phyloP scores from a whole-genome alignment of 768 basidiomycete genomes.

The Candolleomyces eurysporus region DNA sequence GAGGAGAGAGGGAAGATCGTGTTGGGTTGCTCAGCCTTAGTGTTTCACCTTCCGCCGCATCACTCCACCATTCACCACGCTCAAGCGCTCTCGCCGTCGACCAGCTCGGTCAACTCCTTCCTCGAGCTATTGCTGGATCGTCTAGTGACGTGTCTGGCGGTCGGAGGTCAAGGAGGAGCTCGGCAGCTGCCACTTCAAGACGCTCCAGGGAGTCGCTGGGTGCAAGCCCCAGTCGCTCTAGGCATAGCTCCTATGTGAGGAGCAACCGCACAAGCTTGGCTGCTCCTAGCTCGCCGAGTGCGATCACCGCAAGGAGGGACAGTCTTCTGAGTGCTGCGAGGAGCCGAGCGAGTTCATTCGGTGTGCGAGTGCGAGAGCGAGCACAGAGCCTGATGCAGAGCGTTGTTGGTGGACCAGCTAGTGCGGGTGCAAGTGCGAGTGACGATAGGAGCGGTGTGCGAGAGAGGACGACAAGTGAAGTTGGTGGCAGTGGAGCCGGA shows the following conservation, averaged over 20 bases:
- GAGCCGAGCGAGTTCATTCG: constrained; percentile 46
- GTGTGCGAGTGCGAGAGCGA: constrained; percentile 52
- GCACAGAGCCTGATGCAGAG: constrained; percentile 68
- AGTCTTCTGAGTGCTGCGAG: constrained; percentile 16
- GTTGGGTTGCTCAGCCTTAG: constrained; percentile 27
- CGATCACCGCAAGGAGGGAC: constrained; percentile 1
- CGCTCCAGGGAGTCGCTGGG: constrained; percentile 4
- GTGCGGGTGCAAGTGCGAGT: constrained; percentile 30
- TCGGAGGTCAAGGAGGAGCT: constrained; percentile 18
- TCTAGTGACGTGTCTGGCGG: neutral
- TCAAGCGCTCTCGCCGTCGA: neutral
- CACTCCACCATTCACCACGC: constrained; percentile 6
- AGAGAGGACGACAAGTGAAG: constrained; percentile 20
- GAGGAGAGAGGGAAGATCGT: constrained; percentile 24
- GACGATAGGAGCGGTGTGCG: constrained; percentile 25
- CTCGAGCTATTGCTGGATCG: neutral
- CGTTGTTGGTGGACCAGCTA: constrained; percentile 53
- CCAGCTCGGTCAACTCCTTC: neutral
- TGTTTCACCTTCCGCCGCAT: constrained; percentile 7
- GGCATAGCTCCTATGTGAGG: constrained; percentile 3
- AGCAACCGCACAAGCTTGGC: constrained; percentile 5
- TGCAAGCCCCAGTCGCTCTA: constrained; percentile 7
- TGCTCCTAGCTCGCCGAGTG: constrained; percentile 4
- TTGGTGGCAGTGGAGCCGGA: constrained; percentile 10
- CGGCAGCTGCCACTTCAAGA: constrained; percentile 6